Evolutionary conservation across 768 basidiomycete genomes (phyloP).

Genomic region (Serpula lacrymans): DNA sequence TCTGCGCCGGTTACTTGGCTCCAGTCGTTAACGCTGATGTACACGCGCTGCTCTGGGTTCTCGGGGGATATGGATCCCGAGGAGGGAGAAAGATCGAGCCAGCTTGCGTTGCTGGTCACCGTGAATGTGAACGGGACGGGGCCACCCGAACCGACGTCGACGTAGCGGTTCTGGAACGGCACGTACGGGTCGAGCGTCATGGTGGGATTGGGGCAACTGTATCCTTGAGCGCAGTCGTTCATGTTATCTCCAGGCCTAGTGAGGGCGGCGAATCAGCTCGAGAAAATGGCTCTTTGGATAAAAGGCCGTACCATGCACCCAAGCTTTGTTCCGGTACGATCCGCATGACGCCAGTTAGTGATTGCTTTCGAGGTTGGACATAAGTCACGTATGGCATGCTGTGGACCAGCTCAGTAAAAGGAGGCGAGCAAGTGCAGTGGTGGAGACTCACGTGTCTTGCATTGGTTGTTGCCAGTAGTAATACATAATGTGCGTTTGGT

Average conservation of each 20-base stretch:
- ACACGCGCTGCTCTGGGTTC: conserved; percentile 50
- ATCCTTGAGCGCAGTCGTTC: conserved; percentile 49
- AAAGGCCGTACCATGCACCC: conserved; percentile 50
- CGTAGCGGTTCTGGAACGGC: conserved; percentile 47
- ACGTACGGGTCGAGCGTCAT: conserved; percentile 56
- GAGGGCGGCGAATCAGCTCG: neutral
- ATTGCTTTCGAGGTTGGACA: conserved; percentile 53
- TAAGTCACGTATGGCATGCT: conserved; percentile 53
- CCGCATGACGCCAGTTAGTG: conserved; percentile 60
- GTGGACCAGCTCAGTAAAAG: neutral
- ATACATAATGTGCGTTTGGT: conserved; percentile 67
- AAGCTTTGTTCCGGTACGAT: conserved; percentile 57
- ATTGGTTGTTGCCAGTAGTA: conserved; percentile 74
- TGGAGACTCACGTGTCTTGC: conserved; percentile 47
- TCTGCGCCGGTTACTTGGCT: conserved; percentile 37
- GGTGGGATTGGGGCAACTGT: conserved; percentile 47
- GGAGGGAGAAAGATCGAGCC: conserved; percentile 47
- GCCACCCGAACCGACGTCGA: conserved; percentile 63
- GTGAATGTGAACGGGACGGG: conserved; percentile 56
- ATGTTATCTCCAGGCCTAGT: conserved; percentile 64
- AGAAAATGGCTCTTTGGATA: neutral
- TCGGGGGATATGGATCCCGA: conserved; percentile 47
- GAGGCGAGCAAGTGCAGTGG: neutral
- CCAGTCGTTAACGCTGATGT: conserved; percentile 57
- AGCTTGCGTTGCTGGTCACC: conserved; percentile 44